Evolutionary conservation across 495 filamentous ascomycete species (phyloP).

Genomic region (Oleoguttula mirabilis): DNA sequence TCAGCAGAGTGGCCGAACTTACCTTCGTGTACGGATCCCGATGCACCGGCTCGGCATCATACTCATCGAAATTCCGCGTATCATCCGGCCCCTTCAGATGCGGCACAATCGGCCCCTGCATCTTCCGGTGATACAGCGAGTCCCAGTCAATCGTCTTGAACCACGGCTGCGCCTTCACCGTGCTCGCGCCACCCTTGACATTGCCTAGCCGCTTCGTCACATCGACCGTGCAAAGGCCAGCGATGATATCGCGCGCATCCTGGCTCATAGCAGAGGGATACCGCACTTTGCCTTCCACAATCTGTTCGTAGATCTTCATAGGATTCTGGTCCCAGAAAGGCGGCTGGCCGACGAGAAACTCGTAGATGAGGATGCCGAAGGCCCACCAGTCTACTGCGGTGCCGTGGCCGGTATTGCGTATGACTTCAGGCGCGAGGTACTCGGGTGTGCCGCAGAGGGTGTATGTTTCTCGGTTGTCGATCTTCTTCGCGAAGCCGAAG

Average conservation of each 20-base stretch:
- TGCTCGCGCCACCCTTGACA: conserved; percentile 66
- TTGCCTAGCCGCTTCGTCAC: conserved; percentile 78
- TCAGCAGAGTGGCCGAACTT: neutral
- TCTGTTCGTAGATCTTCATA: conserved; percentile 92
- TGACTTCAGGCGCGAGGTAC: conserved; percentile 93
- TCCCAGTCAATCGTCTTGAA: conserved; percentile 80
- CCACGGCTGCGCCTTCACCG: conserved; percentile 81
- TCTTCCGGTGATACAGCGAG: conserved; percentile 51
- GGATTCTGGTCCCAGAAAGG: conserved; percentile 96
- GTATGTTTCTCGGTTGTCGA: conserved; percentile 72
- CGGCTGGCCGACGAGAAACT: conserved; percentile 90
- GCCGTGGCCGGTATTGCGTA: conserved; percentile 81
- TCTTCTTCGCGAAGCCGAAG: conserved; percentile 89
- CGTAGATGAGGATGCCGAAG: conserved; percentile 87
- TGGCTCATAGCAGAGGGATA: conserved; percentile 60
- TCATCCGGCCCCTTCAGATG: conserved; percentile 69
- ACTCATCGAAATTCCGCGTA: conserved; percentile 81
- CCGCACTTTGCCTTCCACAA: conserved; percentile 59
- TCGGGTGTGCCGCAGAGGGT: conserved; percentile 95
- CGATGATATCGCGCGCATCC: conserved; percentile 73
- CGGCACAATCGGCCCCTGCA: conserved; percentile 76
- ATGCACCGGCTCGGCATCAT: conserved; percentile 49
- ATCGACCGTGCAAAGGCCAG: conserved; percentile 77
- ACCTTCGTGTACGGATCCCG: conserved; percentile 49
- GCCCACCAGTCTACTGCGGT: conserved; percentile 99